A percentile compares a stretch with the other conserved stretches of the same genome.
Conservation (phyloP, 345 rosid genomes). For the Brassica nigra region DNA sequence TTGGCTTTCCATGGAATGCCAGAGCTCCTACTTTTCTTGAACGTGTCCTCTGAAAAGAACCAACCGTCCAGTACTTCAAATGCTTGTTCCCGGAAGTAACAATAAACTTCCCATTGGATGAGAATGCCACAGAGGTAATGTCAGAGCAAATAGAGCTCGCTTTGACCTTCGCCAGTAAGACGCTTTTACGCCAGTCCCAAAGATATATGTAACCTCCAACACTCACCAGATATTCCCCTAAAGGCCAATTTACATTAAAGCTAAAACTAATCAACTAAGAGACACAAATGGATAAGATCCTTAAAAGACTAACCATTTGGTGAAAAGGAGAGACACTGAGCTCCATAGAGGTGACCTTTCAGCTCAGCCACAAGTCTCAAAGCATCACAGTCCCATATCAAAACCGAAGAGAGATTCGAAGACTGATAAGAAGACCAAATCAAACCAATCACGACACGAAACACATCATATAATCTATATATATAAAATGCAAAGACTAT, state of each 20-base stretch:
- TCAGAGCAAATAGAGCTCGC: slow-evolving; percentile 63
- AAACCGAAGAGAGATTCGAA: slow-evolving; percentile 71
- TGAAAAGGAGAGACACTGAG: slow-evolving; percentile 77
- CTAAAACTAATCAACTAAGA: not conserved
- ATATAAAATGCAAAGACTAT: not conserved
- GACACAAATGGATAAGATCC: not conserved
- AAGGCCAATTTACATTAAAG: not conserved
- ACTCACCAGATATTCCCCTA: slow-evolving; percentile 72
- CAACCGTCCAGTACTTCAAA: slow-evolving; percentile 71
- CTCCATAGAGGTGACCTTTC: slow-evolving; percentile 74
- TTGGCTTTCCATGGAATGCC: slow-evolving; percentile 57
- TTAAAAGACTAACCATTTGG: slow-evolving; percentile 62
- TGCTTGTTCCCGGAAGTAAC: slow-evolving; percentile 83
- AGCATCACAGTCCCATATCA: slow-evolving; percentile 67
- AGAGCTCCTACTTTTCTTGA: slow-evolving; percentile 46
- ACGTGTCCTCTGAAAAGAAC: slow-evolving; percentile 55
- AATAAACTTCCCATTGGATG: slow-evolving; percentile 60
- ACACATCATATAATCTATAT: not conserved
- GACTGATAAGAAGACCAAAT: slow-evolving; percentile 56
- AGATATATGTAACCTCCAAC: slow-evolving; percentile 84
- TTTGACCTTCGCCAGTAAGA: slow-evolving; percentile 65
- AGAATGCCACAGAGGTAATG: slow-evolving; percentile 65
- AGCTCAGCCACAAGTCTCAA: slow-evolving; percentile 60
- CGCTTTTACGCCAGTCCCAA: slow-evolving; percentile 74
- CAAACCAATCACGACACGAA: slow-evolving; percentile 18